These are phyloP conservation scores for Coemansia sp. DNA, from an alignment of 192 early-diverging fungal species.

Conservation along the genomic window DNA sequence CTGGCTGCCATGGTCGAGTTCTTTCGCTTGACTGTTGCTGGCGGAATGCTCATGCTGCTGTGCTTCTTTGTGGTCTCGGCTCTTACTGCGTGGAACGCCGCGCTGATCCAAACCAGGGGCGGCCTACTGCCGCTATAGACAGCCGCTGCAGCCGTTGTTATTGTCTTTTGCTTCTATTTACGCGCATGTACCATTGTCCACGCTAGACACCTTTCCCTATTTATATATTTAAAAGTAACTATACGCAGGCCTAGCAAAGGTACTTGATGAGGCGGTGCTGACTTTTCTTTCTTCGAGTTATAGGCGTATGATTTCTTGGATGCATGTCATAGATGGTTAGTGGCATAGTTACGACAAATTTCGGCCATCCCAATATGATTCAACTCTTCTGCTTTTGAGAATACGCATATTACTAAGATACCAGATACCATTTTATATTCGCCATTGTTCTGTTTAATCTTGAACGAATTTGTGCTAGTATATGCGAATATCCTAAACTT, in stretches of 20 bases:
- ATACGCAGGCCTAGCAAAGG: not conserved
- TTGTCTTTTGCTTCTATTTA: not conserved
- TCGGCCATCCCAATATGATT: no score
- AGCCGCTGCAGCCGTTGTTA: not conserved
- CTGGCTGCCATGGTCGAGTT: constrained; percentile 47
- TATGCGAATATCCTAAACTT: not conserved
- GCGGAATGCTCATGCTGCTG: constrained; percentile 38
- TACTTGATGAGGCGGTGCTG: no score
- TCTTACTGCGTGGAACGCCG: constrained; percentile 45
- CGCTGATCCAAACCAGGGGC: constrained; percentile 27
- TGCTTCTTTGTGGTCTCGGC: constrained; percentile 19
- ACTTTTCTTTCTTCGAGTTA: no score
- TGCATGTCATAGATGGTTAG: no score
- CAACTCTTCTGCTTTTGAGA: not conserved
- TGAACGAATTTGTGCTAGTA: not conserved
- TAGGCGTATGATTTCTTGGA: no score
- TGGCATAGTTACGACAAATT: no score
- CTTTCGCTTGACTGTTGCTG: constrained; percentile 30
- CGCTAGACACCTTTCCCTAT: not conserved
- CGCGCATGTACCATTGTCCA: not conserved
- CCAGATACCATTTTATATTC: not conserved
- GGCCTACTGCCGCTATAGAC: constrained; percentile 13
- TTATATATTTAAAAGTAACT: not conserved
- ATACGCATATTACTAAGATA: not conserved
- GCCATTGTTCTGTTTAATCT: not conserved